phyloP scores from a whole-genome alignment of 805 yeast genomes.

The Monosporozyma aerobia region DNA sequence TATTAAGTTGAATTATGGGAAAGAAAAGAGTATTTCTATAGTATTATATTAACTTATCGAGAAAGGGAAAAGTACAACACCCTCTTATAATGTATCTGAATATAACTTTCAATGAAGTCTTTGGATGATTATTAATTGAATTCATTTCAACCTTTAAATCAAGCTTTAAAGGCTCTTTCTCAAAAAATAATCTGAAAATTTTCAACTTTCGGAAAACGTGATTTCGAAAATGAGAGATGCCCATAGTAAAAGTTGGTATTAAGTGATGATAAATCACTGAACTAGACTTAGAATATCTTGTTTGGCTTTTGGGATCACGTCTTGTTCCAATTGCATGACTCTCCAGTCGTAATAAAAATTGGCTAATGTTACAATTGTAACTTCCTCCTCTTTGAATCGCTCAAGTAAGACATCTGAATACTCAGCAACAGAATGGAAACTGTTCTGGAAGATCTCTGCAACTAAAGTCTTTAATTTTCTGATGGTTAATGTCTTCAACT shows the following conservation, averaged over 20 bases:
- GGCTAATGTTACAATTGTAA: slow-evolving; percentile 21
- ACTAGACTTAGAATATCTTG: slow-evolving; percentile 4
- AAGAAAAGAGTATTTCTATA: neutral
- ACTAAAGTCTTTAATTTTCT: slow-evolving; percentile 17
- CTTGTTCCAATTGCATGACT: slow-evolving; percentile 15
- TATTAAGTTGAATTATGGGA: too few relatives aligned
- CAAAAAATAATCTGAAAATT: neutral
- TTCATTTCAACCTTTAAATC: neutral
- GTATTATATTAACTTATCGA: neutral
- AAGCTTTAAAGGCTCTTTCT: neutral
- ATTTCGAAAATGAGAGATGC: neutral
- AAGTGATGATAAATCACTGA: neutral
- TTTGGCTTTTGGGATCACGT: slow-evolving; percentile 17
- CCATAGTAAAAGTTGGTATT: neutral
- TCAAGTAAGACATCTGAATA: slow-evolving; percentile 12
- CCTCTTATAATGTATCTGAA: neutral
- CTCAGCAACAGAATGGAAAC: neutral
- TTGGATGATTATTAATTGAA: neutral
- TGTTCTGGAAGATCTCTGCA: slow-evolving; percentile 12
- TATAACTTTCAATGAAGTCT: neutral
- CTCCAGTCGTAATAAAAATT: slow-evolving; percentile 22
- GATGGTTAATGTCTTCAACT: slow-evolving; percentile 12
- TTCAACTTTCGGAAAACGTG: neutral
- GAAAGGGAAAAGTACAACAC: neutral
- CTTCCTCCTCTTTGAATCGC: slow-evolving; percentile 3